Evolutionary conservation across 1,139 yeast genomes (phyloP), one percentile per base, ranked within the genome.

Genomic region (Sporopachydermia cereana): DNA sequence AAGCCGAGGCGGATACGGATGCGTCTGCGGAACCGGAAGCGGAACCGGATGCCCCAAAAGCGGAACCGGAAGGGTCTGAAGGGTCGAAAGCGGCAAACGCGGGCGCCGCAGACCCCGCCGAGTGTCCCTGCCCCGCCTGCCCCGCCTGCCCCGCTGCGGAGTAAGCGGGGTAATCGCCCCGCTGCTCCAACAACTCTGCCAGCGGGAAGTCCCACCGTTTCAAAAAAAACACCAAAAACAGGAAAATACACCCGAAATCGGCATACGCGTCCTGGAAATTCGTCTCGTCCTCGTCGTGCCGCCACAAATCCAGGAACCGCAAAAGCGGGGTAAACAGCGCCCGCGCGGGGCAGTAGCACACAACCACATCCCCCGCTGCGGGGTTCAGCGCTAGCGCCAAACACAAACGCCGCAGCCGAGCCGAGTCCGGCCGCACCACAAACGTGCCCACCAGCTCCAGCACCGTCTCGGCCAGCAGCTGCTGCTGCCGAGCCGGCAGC

Each of bases 201-300:
- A 59, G 36, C 4, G 70, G 62, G 41, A 77, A 58, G 9, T 70
- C 63, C 53, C 72, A 80, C 23, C 71, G 63, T 43, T 64, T 63
- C 3, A 70, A 60, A 4, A 76, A 61, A 24, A 71, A 60, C 17
- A 73, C 64, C 2, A 79, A 61, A 41, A 79, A 69, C 39, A 80
- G 59, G 22, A 80, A 54, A 2, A 77, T 61, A 17, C 74, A 66
- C 0, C 93, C 89, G 57, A 80, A 77, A 46, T 80, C 78, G 1
- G 84, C 68, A 55, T 78, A 83, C n/a, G 68, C 59, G 30, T 83
- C 91, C 56, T 81, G 91, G 53, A 76, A 75, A 54, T 78, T 76
- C 44, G 73, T 69, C 42, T 73, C 79, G 20, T 69, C 72, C 16
- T 56, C 62, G 14, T 58, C 61, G 24, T 48, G 49, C 36, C 51